Conservation (phyloP, 1,284 basidiomycete species). For the Acaromyces ingoldii region DNA sequence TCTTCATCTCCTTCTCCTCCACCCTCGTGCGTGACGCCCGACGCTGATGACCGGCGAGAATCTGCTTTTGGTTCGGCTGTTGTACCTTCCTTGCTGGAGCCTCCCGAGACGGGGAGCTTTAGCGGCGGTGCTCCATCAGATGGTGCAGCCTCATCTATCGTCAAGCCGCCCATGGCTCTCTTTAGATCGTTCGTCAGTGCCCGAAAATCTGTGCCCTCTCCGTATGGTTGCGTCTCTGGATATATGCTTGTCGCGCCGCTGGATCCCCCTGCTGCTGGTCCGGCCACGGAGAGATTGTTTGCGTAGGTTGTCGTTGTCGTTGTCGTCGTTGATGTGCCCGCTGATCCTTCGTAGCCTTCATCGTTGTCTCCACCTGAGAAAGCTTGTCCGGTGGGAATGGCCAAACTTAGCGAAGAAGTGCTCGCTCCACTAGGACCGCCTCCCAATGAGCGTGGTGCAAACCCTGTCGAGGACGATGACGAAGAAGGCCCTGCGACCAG, state of each 20-base stretch:
- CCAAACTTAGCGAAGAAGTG: not conserved
- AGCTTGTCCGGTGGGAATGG: not conserved
- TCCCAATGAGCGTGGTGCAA: not conserved
- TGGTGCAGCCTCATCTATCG: slow-evolving; percentile 14
- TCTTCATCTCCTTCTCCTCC: slow-evolving; percentile 15
- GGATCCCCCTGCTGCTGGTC: too few relatives aligned
- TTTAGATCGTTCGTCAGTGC: slow-evolving; percentile 41
- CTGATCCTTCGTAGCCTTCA: slow-evolving; percentile 4
- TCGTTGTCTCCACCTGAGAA: slow-evolving; percentile 2
- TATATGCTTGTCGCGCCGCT: slow-evolving; percentile 36
- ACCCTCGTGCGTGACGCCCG: not conserved
- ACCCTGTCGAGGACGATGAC: slow-evolving; percentile 4
- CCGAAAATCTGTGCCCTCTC: slow-evolving; percentile 14
- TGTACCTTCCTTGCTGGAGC: too few relatives aligned
- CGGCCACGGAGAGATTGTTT: too few relatives aligned
- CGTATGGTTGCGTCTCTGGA: slow-evolving; percentile 34
- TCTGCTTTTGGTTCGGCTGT: not conserved
- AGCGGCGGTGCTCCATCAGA: too few relatives aligned
- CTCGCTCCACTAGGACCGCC: not conserved
- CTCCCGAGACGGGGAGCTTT: too few relatives aligned
- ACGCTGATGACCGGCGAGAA: not conserved
- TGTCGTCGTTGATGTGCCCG: not conserved
- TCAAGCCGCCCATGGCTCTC: slow-evolving; percentile 38
- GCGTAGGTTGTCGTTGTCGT: not conserved
- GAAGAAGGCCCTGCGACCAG: slow-evolving; percentile 1